These are phyloP conservation scores for Phanerochaete sordida DNA, from an alignment of 768 basidiomycete genomes.

Conservation along the genomic window DNA sequence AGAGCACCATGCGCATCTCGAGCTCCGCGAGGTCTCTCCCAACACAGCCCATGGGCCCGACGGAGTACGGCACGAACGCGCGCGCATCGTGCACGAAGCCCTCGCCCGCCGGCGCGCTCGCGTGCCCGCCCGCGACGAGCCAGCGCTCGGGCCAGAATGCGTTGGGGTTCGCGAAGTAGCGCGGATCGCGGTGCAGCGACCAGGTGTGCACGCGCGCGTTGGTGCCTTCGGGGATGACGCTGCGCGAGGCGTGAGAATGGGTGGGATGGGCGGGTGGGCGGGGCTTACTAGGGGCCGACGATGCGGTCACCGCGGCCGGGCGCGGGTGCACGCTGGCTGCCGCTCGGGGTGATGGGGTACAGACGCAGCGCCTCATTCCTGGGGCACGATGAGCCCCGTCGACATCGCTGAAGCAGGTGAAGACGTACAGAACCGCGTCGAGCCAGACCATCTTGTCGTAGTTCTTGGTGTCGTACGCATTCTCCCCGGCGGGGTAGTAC, in stretches of 20 bases:
- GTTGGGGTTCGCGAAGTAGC: constrained; percentile 39
- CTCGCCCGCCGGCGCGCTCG: neutral
- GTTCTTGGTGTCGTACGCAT: constrained; percentile 8
- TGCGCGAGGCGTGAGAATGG: neutral
- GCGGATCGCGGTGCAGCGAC: constrained; percentile 38
- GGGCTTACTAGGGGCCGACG: constrained; percentile 7
- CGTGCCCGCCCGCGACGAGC: constrained; percentile 19
- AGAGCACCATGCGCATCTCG: constrained; percentile 32
- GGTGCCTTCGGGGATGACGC: constrained; percentile 17
- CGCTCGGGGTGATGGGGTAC: constrained; percentile 37
- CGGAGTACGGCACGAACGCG: constrained; percentile 41
- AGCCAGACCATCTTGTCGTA: constrained; percentile 21
- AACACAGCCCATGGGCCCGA: constrained; percentile 48
- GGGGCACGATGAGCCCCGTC: neutral
- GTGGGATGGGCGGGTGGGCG: neutral
- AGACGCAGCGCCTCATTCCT: constrained; percentile 46
- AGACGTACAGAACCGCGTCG: constrained; percentile 19
- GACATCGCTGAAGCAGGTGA: neutral
- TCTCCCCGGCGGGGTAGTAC: constrained; percentile 33
- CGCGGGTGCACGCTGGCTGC: constrained; percentile 33
- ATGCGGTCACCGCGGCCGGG: constrained; percentile 17
- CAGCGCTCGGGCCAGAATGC: constrained; percentile 41
- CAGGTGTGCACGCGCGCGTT: constrained; percentile 31
- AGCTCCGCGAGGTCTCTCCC: constrained; percentile 42
- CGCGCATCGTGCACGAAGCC: constrained; percentile 22